A percentile compares a stretch with the other conserved stretches of the same genome.
These are phyloP conservation scores for Moelleriella libera DNA, from an alignment of 2,329 filamentous ascomycete genomes.

Conservation along the genomic window DNA sequence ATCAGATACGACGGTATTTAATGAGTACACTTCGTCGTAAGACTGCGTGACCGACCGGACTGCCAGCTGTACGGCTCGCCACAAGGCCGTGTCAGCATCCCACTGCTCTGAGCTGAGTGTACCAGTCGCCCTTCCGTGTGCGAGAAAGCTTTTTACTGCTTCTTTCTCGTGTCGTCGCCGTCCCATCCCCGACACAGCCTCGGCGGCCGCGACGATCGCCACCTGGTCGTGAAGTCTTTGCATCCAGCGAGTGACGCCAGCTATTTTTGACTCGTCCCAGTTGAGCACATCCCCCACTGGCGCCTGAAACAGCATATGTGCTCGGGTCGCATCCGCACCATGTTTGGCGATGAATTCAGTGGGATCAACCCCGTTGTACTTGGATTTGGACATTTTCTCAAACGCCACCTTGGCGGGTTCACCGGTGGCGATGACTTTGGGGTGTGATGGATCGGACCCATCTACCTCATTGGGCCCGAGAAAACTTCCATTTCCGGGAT, in stretches of 20 bases:
- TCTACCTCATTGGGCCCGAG: conserved; percentile 65
- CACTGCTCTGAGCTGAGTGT: conserved; percentile 20
- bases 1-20: conserved; percentile 76
- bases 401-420: conserved; percentile 47
- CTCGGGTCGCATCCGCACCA: conserved; percentile 71
- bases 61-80: conserved; percentile 53
- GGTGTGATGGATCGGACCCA: conserved; percentile 36
- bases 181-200: not conserved
- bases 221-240: conserved; percentile 49
- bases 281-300: conserved; percentile 72
- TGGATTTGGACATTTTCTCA: conserved; percentile 94
- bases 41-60: conserved; percentile 54
- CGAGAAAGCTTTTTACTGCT: conserved; percentile 20
- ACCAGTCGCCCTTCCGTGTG: conserved; percentile 15
- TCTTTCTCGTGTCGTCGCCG: conserved; percentile 6
- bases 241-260: conserved; percentile 72
- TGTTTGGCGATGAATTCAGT: conserved; percentile 56
- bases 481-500: conserved; percentile 63
- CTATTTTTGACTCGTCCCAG: conserved; percentile 76
- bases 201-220: not conserved
- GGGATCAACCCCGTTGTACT: conserved; percentile 82
- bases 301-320: conserved; percentile 81
- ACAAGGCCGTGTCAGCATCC: conserved; percentile 36
- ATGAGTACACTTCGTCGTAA: conserved; percentile 55
- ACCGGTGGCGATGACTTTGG: conserved; percentile 48